Base-by-base conservation (phyloP, 192 early-diverging fungal genomes). In the Gonapodya sp. region DNA sequence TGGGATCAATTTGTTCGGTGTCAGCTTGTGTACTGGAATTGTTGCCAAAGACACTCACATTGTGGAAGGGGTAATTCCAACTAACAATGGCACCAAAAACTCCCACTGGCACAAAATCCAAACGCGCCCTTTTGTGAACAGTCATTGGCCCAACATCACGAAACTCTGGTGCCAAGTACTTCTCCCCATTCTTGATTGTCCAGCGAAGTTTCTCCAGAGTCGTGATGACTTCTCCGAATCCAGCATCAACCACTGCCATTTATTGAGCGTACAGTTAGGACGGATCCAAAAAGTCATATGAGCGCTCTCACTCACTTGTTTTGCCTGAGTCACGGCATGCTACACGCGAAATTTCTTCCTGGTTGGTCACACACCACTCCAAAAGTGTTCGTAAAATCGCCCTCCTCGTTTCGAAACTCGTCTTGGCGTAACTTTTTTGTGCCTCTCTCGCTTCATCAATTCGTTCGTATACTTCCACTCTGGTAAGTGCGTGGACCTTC, bases 41-140 rank as follows among this genome's bases (percentile, higher is more conserved):
- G 46, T 64, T 64, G 46, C 46, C 24, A 24, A 64, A 16, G 46
- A 36, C 8, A 18, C 79, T 73, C 34, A 72, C 93, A 92, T 85
- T 85, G 83, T 85, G 84, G 79, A 84, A 88, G 35, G 95, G 95
- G 81, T 96, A 96, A 84, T 96, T 96, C 95, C 95, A 96, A 33
- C 90, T 91, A 0, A 96, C 94, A 80, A 96, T 84, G 31, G 93
- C 93, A 14, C 93, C 90, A 0, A 94, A 92, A 0, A 95, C 92
- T 30, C 95, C 95, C 81, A 94, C 87, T 1, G 95, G 95, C 79
- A 90, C 88, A 83, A 94, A 95, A 31, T 92, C 90, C 34, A 96
- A 90, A 74, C 89, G 89, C 31, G 94, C 91, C 0, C 85, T 74
- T 82, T 95, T 95, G 85, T 94, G 92, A 84, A 91, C 87, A 87